These are phyloP conservation scores for Kokia cookei DNA, from an alignment of 441 rosid genomes.

Conservation along the genomic window DNA sequence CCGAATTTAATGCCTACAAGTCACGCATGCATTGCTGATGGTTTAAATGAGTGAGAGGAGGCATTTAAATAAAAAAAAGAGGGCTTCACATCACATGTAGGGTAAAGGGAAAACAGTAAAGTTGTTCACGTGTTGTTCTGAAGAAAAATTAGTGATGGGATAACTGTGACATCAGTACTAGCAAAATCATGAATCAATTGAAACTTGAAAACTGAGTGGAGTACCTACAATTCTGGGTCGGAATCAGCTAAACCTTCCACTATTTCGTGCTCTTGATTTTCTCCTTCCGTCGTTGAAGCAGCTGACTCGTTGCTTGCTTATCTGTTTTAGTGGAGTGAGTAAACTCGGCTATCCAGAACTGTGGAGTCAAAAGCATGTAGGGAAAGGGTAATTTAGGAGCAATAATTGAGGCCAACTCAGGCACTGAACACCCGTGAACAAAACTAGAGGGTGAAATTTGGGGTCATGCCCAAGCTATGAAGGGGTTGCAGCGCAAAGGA, in stretches of 20 bases:
- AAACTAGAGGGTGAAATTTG: neutral
- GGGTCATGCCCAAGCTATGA: neutral
- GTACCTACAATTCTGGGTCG: neutral
- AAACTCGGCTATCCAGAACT: neutral
- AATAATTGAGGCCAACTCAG: neutral
- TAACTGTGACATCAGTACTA: neutral
- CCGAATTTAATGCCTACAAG: neutral
- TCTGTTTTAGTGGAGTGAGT: neutral
- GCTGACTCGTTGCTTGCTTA: neutral
- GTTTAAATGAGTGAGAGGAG: neutral
- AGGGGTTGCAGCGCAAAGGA: neutral
- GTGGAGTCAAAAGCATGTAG: neutral
- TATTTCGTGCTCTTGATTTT: neutral
- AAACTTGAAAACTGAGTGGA: neutral
- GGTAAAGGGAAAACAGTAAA: neutral
- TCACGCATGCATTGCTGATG: neutral
- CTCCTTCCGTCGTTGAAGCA: neutral
- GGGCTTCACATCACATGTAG: neutral
- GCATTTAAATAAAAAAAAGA: neutral
- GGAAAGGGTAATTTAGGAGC: neutral
- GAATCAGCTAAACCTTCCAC: neutral
- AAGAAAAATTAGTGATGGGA: neutral
- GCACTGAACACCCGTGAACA: slow-evolving; percentile 1
- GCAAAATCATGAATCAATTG: neutral
- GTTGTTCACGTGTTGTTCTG: slow-evolving; percentile 8